phyloP scores from a whole-genome alignment of 2,329 filamentous ascomycete species.

The Tolypocladium tropicale region DNA sequence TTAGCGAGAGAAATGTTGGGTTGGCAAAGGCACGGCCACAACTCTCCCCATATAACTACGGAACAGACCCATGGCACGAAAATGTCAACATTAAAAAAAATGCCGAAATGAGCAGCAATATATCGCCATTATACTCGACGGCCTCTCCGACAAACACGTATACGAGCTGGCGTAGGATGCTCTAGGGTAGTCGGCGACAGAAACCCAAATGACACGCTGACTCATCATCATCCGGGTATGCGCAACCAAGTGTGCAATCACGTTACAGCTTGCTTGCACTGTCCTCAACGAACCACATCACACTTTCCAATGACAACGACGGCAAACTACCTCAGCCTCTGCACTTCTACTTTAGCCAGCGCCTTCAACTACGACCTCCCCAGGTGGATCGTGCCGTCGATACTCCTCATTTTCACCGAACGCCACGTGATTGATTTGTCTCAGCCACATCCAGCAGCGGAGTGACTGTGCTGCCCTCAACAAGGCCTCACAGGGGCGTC shows the following conservation, averaged over 20 bases:
- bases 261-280: neutral
- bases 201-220: conserved; percentile 1
- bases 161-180: neutral
- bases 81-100: too few species aligned
- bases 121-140: too few species aligned
- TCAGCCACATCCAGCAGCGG: neutral
- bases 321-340: neutral
- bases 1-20: too few species aligned
- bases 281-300: neutral
- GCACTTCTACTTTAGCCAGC: neutral
- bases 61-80: too few species aligned
- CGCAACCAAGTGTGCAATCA: neutral
- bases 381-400: neutral
- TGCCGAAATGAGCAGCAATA: too few species aligned
- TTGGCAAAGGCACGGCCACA: too few species aligned
- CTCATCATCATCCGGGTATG: conserved; percentile 3
- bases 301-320: neutral
- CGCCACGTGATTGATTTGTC: neutral
- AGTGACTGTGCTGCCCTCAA: neutral
- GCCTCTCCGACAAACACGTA: neutral
- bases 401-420: neutral
- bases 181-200: neutral
- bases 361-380: too few species aligned
- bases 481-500: neutral
- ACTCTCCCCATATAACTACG: too few species aligned